Evolutionary conservation across 495 filamentous ascomycete species (phyloP), one percentile per base, ranked within the genome.

Genomic region (Xylaria venustula): DNA sequence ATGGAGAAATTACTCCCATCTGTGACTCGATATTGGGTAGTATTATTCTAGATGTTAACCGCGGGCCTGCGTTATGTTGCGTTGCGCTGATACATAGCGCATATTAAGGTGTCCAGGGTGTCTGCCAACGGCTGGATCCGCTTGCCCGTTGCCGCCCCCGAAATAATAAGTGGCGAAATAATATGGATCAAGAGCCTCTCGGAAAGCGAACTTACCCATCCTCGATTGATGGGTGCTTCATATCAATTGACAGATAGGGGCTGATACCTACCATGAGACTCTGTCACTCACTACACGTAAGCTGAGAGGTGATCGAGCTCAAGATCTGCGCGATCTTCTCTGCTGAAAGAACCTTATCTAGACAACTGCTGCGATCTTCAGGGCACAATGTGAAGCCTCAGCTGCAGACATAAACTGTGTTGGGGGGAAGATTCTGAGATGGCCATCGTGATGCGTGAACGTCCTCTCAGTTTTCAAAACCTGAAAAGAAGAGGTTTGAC

Each of bases 291-390:
- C 30, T n/a, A 19, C 32, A 20, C 32, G n/a, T 32, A 15, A 32
- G 53, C 22, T 55, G 40, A 32, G 7, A 45, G n/a, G n/a, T n/a
- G 53, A 32, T 32, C 42, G 19, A 45, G 42, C 19, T 45, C 42
- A 3, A 45, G 53, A 55, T 55, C 53, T n/a, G n/a, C 53, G 40
- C 7, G 53, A 55, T 55, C 53, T 55, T 55, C 53, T 44, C 26
- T 45, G 53, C 53, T 55, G 53, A 55, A 45, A 45, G 25, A 55
- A 55, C 15, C 53, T 55, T 45, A 55, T 32, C 20, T 15, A 8
- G 30, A 14, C 12, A 45, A 3, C 17, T 14, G n/a, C 12, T 8
- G 22, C 41, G 53, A 55, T 55, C 53, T 20, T 55, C 53, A 34
- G 53, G 25, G 23, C 53, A 40, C 25, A 12, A 55, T 34, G 26